Percentiles rank a stretch among this genome's conserved stretches.
Evolutionary conservation across 148 eudicot species (phyloP).

Genomic region (Spergularia bocconei): DNA sequence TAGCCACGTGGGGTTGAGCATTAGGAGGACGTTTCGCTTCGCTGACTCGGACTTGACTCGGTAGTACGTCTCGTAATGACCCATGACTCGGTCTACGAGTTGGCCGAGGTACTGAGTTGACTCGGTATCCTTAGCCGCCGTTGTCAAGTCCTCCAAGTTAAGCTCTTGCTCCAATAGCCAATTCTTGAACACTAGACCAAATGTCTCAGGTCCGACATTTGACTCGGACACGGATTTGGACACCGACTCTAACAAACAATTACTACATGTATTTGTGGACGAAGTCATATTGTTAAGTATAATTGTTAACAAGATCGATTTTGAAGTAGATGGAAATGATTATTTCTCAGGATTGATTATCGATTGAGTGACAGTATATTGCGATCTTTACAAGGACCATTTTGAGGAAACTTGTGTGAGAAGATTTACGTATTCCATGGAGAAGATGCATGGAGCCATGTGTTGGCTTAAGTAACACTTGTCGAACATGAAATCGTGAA

Average conservation of each 20-base stretch:
- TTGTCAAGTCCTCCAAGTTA: conserved; percentile 33
- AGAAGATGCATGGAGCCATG: too few species aligned
- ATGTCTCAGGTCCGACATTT: not conserved
- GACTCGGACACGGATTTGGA: not conserved
- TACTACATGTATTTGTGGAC: not conserved
- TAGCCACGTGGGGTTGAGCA: conserved; percentile 53
- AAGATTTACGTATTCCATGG: too few species aligned
- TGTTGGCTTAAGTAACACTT: too few species aligned
- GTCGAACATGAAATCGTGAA: too few species aligned
- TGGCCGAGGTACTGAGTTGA: conserved; percentile 9
- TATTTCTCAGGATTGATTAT: too few species aligned
- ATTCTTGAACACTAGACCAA: not conserved
- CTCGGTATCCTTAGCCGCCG: conserved; percentile 25
- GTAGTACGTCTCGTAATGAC: conserved; percentile 52
- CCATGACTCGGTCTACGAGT: conserved; percentile 33
- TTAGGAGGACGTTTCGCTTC: conserved; percentile 29
- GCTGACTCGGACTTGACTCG: conserved; percentile 34
- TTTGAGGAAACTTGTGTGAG: too few species aligned
- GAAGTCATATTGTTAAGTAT: too few species aligned
- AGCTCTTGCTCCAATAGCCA: conserved; percentile 48
- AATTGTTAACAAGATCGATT: too few species aligned
- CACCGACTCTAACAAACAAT: not conserved
- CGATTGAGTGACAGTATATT: too few species aligned
- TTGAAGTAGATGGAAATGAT: too few species aligned
- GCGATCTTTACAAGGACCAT: too few species aligned